Base-by-base conservation (phyloP, 768 basidiomycete species). In the Royoungia palumana region DNA sequence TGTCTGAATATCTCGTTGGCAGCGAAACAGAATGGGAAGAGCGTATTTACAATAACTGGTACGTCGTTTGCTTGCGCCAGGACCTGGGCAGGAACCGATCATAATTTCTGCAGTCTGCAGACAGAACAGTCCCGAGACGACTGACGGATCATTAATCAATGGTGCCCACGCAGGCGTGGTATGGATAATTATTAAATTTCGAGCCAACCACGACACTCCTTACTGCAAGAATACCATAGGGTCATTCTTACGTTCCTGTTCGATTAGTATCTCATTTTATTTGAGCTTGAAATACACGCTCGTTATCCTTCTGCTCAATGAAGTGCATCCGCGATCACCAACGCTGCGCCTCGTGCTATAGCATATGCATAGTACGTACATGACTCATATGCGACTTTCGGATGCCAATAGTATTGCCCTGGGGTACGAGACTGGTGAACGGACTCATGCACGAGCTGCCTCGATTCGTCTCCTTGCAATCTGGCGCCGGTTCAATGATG, bases 381-480 rank as follows among this genome's bases (percentile, higher is more conserved):
- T 58, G 55, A 58, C 52, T 48, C 8, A 56, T 53, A 63, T 52
- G 42, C 44, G 28, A 44, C 24, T 48, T 49, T 24, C 36, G 34
- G 37, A 30, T 58, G 49, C 34, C 41, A 51, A 46, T 50, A 67
- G 62, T 57, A 41, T 10, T 32, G 50, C 50, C 39, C 43, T 36
- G 35, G 35, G 44, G 39, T 40, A 24, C 43, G 44, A 28, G 22
- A 35, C 37, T 56, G 48, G 53, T 47, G 58, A 59, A 54, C 59
- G 53, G 49, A 46, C 48, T 72, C 72, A 80, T 70, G 70, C 70
- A 60, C 90, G 87, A 32, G 76, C 82, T 62, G 91, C 91, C 74
- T 90, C 87, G 62, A 92, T 91, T 61, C 90, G 82, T 78, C 76
- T 87, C 75, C 89, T 81, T 58, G 90, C 90, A 22, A 92, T 74